phyloP scores from a whole-genome alignment of 2,329 filamentous ascomycete genomes.

The Gaeumannomyces tritici region DNA sequence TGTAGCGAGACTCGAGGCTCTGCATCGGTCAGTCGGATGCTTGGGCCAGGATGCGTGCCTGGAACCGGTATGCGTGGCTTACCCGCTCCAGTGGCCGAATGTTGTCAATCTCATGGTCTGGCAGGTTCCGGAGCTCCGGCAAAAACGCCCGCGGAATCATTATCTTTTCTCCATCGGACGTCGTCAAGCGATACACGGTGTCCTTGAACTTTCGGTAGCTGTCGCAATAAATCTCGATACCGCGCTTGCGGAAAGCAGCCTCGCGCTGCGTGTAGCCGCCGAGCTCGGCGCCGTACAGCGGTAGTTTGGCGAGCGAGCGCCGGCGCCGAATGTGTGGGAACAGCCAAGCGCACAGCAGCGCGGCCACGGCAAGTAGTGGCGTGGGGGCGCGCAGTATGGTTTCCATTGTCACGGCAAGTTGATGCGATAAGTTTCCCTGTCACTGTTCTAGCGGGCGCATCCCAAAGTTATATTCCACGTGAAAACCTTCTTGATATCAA shows the following conservation, averaged over 20 bases:
- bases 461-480: too few species aligned
- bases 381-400: too few species aligned
- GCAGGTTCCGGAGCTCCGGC: slow-evolving; percentile 16
- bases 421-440: too few species aligned
- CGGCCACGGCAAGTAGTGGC: background rate
- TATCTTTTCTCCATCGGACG: slow-evolving; percentile 14
- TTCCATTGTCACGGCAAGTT: too few species aligned
- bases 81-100: background rate
- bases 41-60: background rate
- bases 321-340: background rate
- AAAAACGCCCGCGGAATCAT: slow-evolving; percentile 16
- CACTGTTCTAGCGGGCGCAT: too few species aligned
- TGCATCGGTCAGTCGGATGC: background rate
- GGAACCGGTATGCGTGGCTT: too few species aligned
- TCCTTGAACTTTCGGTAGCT: background rate
- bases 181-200: slow-evolving; percentile 2
- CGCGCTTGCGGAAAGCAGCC: background rate
- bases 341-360: background rate
- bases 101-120: slow-evolving; percentile 19
- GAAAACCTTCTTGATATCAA: too few species aligned
- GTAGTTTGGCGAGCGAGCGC: background rate
- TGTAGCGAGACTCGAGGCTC: background rate
- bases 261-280: background rate
- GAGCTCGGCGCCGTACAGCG: background rate
- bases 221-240: background rate